These are phyloP conservation scores for Pythium pyrilobum DNA, from an alignment of 352 stramenopile species.

Conservation along the genomic window DNA sequence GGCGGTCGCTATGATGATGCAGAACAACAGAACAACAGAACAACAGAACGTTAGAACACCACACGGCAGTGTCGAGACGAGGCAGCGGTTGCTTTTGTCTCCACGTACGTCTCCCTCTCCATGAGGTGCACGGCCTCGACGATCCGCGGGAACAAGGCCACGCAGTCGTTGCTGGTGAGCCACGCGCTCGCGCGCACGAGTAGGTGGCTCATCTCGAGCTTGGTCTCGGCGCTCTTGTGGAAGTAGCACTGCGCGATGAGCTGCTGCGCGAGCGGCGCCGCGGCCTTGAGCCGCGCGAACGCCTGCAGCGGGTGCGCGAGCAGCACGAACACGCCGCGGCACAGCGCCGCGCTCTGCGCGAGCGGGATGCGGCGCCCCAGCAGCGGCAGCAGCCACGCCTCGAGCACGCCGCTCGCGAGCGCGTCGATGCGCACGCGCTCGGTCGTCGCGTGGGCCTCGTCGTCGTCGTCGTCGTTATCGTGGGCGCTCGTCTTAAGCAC, in stretches of 20 bases:
- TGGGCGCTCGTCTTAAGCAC: conserved; percentile 13
- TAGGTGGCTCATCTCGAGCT: conserved; percentile 55
- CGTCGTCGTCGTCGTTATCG: conserved; percentile 42
- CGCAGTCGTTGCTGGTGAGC: conserved; percentile 39
- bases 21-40: neutral
- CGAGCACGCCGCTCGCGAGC: conserved; percentile 39
- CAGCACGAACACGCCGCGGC: conserved; percentile 58
- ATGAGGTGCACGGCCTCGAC: conserved; percentile 59
- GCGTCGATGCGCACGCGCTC: conserved; percentile 55
- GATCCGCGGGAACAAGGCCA: conserved; percentile 40
- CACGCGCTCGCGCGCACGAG: conserved; percentile 52
- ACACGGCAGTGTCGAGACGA: neutral
- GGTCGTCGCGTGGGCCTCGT: conserved; percentile 28
- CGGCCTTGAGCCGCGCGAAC: conserved; percentile 43
- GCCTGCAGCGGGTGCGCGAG: conserved; percentile 56
- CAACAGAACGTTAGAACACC: neutral
- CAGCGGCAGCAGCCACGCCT: conserved; percentile 51
- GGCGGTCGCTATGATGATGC: conserved; percentile 12
- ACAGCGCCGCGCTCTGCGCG: conserved; percentile 41
- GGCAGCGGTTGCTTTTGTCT: too few relatives aligned
- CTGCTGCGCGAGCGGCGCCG: conserved; percentile 37
- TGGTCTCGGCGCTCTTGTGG: conserved; percentile 39
- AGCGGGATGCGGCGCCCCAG: conserved; percentile 45
- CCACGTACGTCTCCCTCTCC: conserved; percentile 49
- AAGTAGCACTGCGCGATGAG: conserved; percentile 62